phyloP scores from a whole-genome alignment of 129 eudicot genomes.

The Chrysanthemum makinoi region DNA sequence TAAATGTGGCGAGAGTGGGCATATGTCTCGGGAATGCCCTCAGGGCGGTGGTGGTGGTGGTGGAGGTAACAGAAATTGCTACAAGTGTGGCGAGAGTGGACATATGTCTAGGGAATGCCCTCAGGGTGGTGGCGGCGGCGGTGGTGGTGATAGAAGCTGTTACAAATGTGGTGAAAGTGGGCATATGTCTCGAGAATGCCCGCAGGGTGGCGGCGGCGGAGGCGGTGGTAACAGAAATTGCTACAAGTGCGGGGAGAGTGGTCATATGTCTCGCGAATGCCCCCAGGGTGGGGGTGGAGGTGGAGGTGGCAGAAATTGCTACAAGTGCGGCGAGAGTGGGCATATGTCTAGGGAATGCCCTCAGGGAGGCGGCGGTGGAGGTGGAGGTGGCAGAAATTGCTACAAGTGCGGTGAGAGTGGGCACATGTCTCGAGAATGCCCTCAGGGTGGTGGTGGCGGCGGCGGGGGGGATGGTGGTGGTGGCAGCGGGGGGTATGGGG shows the following conservation, averaged over 20 bases:
- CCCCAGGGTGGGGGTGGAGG: conserved; percentile 27
- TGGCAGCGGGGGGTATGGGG: background rate
- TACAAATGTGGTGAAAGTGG: conserved; percentile 29
- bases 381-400: conserved; percentile 10
- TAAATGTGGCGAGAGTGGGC: conserved; percentile 33
- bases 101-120: conserved; percentile 33
- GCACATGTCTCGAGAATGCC: conserved; percentile 16
- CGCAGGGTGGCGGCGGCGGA: conserved; percentile 30
- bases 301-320: background rate
- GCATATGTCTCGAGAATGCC: conserved; percentile 32
- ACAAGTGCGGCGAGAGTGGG: conserved; percentile 12
- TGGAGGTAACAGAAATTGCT: background rate
- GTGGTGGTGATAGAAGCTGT: conserved; percentile 19
- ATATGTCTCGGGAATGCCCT: conserved; percentile 31
- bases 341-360: conserved; percentile 18
- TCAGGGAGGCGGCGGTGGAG: conserved; percentile 14
- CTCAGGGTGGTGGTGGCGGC: background rate
- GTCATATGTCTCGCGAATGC: conserved; percentile 32
- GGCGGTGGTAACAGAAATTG: conserved; percentile 15
- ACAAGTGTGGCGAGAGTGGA: conserved; percentile 22
- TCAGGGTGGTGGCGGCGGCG: conserved; percentile 26
- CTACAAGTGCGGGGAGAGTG: conserved; percentile 19
- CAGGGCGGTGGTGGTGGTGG: conserved; percentile 27
- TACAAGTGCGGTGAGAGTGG: conserved; percentile 11
- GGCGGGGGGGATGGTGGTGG: conserved; percentile 14